phyloP scores from a whole-genome alignment of 331 rosid genomes.

The Quercus lobata region DNA sequence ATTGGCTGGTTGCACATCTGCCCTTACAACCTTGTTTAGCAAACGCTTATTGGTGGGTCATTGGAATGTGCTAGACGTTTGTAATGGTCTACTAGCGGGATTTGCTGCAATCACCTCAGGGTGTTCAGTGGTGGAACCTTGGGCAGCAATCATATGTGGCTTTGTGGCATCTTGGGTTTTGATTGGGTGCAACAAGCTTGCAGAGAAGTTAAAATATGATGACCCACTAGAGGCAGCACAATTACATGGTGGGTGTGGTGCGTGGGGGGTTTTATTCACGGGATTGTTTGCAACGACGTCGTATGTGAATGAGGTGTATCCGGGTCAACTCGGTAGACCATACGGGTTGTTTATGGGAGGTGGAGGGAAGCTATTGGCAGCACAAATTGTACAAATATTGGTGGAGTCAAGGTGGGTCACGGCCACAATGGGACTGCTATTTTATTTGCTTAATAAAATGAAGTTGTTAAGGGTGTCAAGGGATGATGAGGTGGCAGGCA shows the following conservation, averaged over 20 bases:
- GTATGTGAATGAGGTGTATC: conserved; percentile 51
- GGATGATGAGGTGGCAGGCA: conserved; percentile 66
- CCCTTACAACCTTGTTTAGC: conserved; percentile 54
- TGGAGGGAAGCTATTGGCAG: conserved; percentile 51
- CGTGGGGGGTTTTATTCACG: conserved; percentile 70
- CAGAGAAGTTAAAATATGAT: conserved; percentile 45
- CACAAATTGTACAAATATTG: conserved; percentile 49
- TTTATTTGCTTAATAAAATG: conserved; percentile 45
- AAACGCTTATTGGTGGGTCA: conserved; percentile 63
- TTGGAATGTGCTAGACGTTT: conserved; percentile 68
- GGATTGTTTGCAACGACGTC: conserved; percentile 50
- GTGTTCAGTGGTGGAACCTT: conserved; percentile 76
- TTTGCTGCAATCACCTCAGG: conserved; percentile 73
- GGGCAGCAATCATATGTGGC: conserved; percentile 75
- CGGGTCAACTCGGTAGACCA: conserved; percentile 19
- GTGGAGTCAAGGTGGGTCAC: conserved; percentile 70
- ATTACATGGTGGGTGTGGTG: conserved; percentile 84
- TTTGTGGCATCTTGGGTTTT: conserved; percentile 73
- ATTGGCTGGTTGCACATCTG: conserved; percentile 62
- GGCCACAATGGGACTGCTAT: conserved; percentile 65
- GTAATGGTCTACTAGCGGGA: conserved; percentile 72
- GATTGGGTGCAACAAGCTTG: conserved; percentile 48
- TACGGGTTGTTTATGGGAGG: conserved; percentile 71
- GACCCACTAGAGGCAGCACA: conserved; percentile 84
- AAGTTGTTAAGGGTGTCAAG: conserved; percentile 46